phyloP scores from a whole-genome alignment of 495 filamentous ascomycete genomes.

The Neurospora pannonica region DNA sequence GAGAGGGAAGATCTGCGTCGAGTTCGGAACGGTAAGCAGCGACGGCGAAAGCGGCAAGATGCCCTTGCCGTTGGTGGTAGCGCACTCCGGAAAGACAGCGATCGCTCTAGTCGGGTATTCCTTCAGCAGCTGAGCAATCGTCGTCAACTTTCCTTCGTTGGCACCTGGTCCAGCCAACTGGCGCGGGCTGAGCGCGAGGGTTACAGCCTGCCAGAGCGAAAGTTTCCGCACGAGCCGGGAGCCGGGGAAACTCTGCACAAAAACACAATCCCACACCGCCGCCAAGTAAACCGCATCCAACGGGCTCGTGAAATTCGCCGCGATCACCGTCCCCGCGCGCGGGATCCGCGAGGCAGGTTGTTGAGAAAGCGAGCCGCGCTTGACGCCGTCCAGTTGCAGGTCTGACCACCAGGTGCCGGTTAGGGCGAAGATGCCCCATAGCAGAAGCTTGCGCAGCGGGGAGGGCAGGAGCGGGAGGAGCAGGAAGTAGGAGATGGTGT shows the following conservation, averaged over 20 bases:
- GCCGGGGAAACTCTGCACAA: constrained; percentile 63
- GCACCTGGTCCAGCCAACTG: constrained; percentile 36
- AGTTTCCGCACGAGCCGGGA: constrained; percentile 32
- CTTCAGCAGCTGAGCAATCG: constrained; percentile 50
- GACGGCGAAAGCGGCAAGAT: constrained; percentile 74
- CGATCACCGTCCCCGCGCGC: constrained; percentile 67
- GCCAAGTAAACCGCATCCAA: constrained; percentile 94
- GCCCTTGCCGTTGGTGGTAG: constrained; percentile 86
- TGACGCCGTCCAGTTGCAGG: constrained; percentile 89
- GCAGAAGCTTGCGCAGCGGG: constrained; percentile 63
- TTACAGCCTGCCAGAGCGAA: constrained; percentile 62
- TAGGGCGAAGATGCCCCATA: constrained; percentile 79
- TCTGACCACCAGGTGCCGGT: constrained; percentile 97
- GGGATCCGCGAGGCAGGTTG: constrained; percentile 63
- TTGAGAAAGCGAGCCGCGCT: constrained; percentile 59
- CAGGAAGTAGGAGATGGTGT: constrained; percentile 62
- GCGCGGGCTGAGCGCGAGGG: constrained; percentile 59
- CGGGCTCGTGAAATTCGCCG: constrained; percentile 81
- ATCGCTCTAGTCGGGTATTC: constrained; percentile 65
- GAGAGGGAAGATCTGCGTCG: constrained; percentile 75
- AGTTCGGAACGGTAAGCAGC: constrained; percentile 52
- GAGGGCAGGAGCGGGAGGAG: constrained; percentile 76
- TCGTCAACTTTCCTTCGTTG: constrained; percentile 38
- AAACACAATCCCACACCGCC: constrained; percentile 91
- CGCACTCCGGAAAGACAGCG: constrained; percentile 85